Conservation (phyloP, 1,284 basidiomycete species). For the Ceratobasidium sp. region DNA sequence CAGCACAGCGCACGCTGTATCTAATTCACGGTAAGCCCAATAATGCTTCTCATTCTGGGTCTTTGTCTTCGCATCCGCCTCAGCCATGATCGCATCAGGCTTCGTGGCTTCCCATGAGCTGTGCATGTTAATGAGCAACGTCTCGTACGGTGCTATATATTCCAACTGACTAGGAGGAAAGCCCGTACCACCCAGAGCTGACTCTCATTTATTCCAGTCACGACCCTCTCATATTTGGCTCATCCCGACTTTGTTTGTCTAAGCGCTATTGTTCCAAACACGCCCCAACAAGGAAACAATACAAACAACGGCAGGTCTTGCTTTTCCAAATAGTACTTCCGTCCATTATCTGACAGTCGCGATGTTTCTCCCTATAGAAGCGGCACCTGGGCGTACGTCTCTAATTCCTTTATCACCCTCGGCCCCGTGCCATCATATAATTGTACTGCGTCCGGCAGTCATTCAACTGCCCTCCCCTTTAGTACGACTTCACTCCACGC, state of each 20-base stretch:
- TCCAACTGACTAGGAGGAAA: background rate
- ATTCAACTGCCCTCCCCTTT: slow-evolving; percentile 12
- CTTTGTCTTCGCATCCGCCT: slow-evolving; percentile 14
- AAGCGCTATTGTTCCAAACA: slow-evolving; percentile 34
- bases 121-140: slow-evolving; percentile 2
- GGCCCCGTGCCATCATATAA: background rate
- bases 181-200: slow-evolving; percentile 1
- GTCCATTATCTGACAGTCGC: slow-evolving; percentile 4
- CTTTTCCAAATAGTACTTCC: slow-evolving; percentile 1
- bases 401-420: slow-evolving; percentile 19
- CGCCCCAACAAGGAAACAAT: slow-evolving; percentile 5
- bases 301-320: slow-evolving; percentile 8
- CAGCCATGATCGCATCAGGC: background rate
- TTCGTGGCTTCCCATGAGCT: slow-evolving; percentile 16
- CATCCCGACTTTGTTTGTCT: slow-evolving; percentile 15
- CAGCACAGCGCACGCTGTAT: background rate
- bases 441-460: background rate
- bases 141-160: slow-evolving; percentile 1
- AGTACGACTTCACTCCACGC: background rate
- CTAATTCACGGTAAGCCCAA: slow-evolving; percentile 8
- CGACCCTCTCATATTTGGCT: background rate
- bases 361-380: slow-evolving; percentile 27
- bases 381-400: slow-evolving; percentile 2
- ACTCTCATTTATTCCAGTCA: slow-evolving; percentile 24
- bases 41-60: slow-evolving; percentile 4